Evolutionary conservation across 768 basidiomycete genomes (phyloP).

Genomic region (Asterophora lycoperdoides): DNA sequence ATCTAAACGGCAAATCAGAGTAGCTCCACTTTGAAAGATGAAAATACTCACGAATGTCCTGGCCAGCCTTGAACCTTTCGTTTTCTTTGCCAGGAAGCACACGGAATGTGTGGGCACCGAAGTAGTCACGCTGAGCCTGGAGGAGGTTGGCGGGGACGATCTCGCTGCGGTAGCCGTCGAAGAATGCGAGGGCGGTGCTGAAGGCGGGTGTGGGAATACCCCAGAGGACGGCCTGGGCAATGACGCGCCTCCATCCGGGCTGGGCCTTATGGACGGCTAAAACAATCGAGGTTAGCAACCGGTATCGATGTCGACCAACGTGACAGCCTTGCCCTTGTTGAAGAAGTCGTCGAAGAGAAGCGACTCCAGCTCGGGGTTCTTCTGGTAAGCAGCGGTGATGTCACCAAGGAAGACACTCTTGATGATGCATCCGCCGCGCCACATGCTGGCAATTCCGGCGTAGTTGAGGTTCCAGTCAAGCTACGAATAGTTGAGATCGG

Average conservation of each 20-base stretch:
- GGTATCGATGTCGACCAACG: not conserved
- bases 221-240: constrained; percentile 95
- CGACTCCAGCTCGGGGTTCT: constrained; percentile 81
- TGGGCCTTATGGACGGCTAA: constrained; percentile 89
- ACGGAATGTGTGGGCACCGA: constrained; percentile 97
- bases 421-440: constrained; percentile 99
- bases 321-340: constrained; percentile 62
- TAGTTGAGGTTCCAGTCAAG: constrained; percentile 92
- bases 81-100: constrained; percentile 92
- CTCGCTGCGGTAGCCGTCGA: constrained; percentile 97
- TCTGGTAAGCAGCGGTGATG: constrained; percentile 86
- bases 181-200: constrained; percentile 97
- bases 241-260: constrained; percentile 95
- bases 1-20: constrained; percentile 43
- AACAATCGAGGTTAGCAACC: constrained; percentile 2
- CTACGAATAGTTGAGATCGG: constrained; percentile 29
- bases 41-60: constrained; percentile 78
- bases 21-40: constrained; percentile 1
- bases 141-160: constrained; percentile 90
- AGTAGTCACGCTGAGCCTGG: constrained; percentile 98
- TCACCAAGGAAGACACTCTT: constrained; percentile 96
- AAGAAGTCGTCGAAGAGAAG: constrained; percentile 97
- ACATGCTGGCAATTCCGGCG: constrained; percentile 97
- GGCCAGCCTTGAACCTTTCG: constrained; percentile 66
- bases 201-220: constrained; percentile 98